A percentile compares a stretch with the other conserved stretches of the same genome.
Conservation (phyloP, 177 flowering plant species). For the Vitis hybrid region DNA sequence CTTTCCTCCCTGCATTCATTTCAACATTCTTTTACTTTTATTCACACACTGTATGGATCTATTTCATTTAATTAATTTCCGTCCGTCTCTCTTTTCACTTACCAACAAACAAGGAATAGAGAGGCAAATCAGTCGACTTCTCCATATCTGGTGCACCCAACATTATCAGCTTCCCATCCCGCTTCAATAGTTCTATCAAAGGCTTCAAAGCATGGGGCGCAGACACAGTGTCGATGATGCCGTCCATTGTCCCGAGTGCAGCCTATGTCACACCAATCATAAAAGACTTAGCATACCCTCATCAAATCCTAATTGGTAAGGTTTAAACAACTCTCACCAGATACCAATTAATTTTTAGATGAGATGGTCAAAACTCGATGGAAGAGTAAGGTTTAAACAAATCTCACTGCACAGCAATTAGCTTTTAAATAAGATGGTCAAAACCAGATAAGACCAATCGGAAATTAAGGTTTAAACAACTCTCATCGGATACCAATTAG, state of each 20-base stretch:
- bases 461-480: too few species aligned
- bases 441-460: too few species aligned
- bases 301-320: too few species aligned
- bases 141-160: background rate
- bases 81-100: too few species aligned
- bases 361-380: too few species aligned
- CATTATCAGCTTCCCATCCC: background rate
- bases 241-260: constrained; percentile 47
- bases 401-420: too few species aligned
- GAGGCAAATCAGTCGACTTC: background rate
- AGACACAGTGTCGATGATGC: constrained; percentile 53
- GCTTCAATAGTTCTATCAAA: constrained; percentile 34
- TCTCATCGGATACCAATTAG: fast-evolving
- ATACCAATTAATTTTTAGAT: too few species aligned
- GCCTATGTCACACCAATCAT: constrained; percentile 21
- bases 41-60: background rate
- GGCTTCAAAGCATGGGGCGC: constrained; percentile 38
- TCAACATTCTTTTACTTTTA: background rate
- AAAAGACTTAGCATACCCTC: too few species aligned
- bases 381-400: too few species aligned
- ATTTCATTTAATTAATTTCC: background rate
- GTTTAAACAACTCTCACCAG: too few species aligned
- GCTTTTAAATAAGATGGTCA: too few species aligned
- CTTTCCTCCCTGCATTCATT: constrained; percentile 1
- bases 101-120: background rate